These are phyloP conservation scores for Daldinia decipiens DNA, from an alignment of 495 filamentous ascomycete genomes.

Conservation along the genomic window DNA sequence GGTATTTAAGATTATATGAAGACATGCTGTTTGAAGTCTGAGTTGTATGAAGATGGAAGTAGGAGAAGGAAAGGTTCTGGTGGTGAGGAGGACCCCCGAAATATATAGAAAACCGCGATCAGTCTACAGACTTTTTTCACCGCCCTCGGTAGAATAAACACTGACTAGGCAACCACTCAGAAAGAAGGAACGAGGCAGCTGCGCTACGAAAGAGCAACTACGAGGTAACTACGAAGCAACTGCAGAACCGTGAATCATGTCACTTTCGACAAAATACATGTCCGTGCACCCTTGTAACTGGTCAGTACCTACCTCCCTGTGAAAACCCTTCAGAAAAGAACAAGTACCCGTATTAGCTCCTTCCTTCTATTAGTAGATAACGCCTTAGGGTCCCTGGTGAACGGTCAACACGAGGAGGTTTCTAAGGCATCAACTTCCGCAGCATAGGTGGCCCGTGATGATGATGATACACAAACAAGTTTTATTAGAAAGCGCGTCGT, in stretches of 20 bases:
- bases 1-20: not conserved
- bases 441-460: not conserved
- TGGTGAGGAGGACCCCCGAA: not conserved
- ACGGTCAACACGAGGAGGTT: not conserved
- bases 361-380: not conserved
- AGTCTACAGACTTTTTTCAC: not conserved
- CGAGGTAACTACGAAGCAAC: not conserved
- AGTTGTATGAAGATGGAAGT: constrained; percentile 1
- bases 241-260: not conserved
- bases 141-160: not conserved
- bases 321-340: not conserved
- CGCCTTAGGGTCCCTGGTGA: not conserved
- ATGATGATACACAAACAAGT: not conserved
- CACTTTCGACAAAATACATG: not conserved
- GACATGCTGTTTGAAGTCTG: not conserved
- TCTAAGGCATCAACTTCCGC: not conserved
- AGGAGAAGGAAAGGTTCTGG: not conserved
- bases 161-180: not conserved
- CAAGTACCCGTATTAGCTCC: not conserved
- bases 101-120: not conserved
- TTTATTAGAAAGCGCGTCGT: not conserved
- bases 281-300: not conserved
- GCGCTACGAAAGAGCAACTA: not conserved
- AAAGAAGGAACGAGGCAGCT: not conserved
- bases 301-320: not conserved